Percentiles rank a stretch among this genome's conserved stretches.
Evolutionary conservation across 176 grass and related monocot genomes (phyloP).

Genomic region (Bothriochloa decipiens): DNA sequence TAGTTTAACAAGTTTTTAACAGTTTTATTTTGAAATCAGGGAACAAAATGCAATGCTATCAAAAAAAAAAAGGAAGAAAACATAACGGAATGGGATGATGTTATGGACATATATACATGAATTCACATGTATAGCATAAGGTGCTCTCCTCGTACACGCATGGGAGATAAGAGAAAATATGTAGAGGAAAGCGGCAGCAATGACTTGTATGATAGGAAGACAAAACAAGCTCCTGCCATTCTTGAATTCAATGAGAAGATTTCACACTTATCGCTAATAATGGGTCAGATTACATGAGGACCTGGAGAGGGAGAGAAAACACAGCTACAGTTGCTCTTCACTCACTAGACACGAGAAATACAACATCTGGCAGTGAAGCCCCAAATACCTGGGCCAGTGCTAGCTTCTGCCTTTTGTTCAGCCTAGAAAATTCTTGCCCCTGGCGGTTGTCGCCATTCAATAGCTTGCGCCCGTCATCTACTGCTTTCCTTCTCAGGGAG

Average conservation of each 20-base stretch:
- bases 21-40: constrained; percentile 1
- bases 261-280: neutral
- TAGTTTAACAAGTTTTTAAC: neutral
- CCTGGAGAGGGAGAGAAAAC: neutral
- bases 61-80: neutral
- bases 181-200: neutral
- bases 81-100: neutral
- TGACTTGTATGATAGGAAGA: neutral
- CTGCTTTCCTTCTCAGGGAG: constrained; percentile 72
- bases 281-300: neutral
- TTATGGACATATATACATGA: neutral
- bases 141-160: neutral
- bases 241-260: neutral
- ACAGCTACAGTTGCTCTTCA: neutral
- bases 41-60: neutral
- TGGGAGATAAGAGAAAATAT: neutral
- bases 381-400: constrained; percentile 70
- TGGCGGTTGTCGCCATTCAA: constrained; percentile 41
- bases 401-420: constrained; percentile 75
- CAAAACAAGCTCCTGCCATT: neutral
- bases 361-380: constrained; percentile 61
- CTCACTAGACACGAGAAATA: constrained; percentile 16
- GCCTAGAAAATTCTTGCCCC: constrained; percentile 39
- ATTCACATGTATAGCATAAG: neutral
- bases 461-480: constrained; percentile 62